Conservation (phyloP, 2,329 filamentous ascomycete species). For the Aspergillus floridensis region DNA sequence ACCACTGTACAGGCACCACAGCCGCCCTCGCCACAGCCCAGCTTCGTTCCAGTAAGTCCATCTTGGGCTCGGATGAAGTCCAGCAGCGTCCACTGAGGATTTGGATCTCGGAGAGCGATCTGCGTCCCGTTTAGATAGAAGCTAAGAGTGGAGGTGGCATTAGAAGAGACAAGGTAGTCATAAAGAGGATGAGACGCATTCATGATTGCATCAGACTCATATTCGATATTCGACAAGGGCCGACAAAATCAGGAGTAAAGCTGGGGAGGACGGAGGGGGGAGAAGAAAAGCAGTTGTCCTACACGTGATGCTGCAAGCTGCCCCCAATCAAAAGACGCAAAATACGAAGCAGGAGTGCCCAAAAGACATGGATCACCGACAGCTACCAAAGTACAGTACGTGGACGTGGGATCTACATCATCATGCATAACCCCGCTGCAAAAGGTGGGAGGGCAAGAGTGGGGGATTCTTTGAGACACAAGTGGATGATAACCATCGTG, state of each 20-base stretch:
- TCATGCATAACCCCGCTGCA: not conserved
- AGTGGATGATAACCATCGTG: no score
- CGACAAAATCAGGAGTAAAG: not conserved
- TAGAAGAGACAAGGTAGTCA: not conserved
- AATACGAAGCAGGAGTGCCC: not conserved
- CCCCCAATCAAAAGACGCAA: not conserved
- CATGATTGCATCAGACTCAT: not conserved
- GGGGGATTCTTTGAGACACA: not conserved
- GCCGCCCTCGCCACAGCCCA: constrained; percentile 70
- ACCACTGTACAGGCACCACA: constrained; percentile 88
- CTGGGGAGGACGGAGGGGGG: not conserved
- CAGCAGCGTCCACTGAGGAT: constrained; percentile 79
- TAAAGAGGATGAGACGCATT: constrained; percentile 54
- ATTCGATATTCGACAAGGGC: not conserved
- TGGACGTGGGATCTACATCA: not conserved
- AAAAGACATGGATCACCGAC: not conserved
- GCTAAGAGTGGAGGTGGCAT: constrained; percentile 54
- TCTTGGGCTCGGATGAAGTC: constrained; percentile 66
- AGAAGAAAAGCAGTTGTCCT: not conserved
- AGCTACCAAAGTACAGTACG: no score
- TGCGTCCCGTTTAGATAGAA: constrained; percentile 87
- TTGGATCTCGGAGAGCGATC: constrained; percentile 63
- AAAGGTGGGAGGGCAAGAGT: not conserved
- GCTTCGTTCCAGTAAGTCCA: constrained; percentile 82
- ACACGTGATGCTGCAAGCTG: not conserved